Base-by-base conservation (phyloP, 202 grass and related monocot species). In the Setaria italica region DNA sequence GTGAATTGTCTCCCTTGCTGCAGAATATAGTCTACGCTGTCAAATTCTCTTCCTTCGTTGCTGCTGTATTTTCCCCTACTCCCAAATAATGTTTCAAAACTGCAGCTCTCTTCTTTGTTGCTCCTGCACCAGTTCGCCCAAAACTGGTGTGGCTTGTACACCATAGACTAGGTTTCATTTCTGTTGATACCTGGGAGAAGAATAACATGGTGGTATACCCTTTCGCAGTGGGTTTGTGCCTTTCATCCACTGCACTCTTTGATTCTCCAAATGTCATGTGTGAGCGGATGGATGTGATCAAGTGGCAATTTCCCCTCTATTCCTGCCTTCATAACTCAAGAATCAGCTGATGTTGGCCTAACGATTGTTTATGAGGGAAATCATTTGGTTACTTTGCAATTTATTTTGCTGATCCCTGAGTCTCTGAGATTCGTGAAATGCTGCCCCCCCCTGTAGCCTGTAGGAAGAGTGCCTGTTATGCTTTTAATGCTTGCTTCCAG, bases 31-130 rank as follows among this genome's bases (percentile, higher is more conserved):
- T 63, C 21, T 82, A 69, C 46, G 20, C 37, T 83, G 74, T 67
- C 74, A 13, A 54, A 64, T 63, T 77, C 43, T 5, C 17, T 70
- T 69, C 12, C 20, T 16, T 76, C 79, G 39, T 79, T 62, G 39
- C 33, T 79, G 59, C 33, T 53, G 51, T 33, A 19, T 82, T 2
- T 70, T 5, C 50, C 43, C n/a, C 41, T 64, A 46, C 66, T 67
- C 57, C 76, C 66, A 32, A 78, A 79, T 79, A 83, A 86, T 83
- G 30, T 86, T 72, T 17, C 43, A 41, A 86, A 82, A 80, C 56
- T 53, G 12, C 6, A 72, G 47, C 8, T 60, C 21, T 69, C 54
- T 46, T 72, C 35, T 21, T 11, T 79, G 46, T 0, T 65, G 45
- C 71, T 30, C 10, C 7, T 75, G 20, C n/a, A 29, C 16, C 11